Conservation (phyloP, 1,139 yeast genomes). For the Kluyveromyces sp. region DNA sequence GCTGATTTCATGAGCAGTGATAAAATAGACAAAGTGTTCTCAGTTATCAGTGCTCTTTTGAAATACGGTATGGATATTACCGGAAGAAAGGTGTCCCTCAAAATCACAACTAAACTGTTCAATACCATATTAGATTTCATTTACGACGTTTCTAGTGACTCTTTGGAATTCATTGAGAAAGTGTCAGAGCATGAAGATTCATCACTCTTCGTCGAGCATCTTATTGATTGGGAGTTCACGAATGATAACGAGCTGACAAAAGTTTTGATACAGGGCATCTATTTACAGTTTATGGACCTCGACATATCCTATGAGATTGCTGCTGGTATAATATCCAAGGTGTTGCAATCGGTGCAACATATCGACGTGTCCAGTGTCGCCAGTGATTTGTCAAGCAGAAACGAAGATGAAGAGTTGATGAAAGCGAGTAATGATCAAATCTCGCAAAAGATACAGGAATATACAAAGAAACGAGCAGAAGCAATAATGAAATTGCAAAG, state of each 20-base stretch:
- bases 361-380: constrained; percentile 39
- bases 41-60: constrained; percentile 40
- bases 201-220: constrained; percentile 16
- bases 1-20: constrained; percentile 42
- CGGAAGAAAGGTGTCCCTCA: constrained; percentile 22
- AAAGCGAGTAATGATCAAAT: constrained; percentile 38
- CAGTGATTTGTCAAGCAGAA: constrained; percentile 13
- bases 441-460: constrained; percentile 35
- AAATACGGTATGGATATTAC: constrained; percentile 22
- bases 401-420: constrained; percentile 33
- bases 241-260: constrained; percentile 40
- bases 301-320: constrained; percentile 21
- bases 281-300: constrained; percentile 49
- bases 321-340: constrained; percentile 29
- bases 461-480: constrained; percentile 36
- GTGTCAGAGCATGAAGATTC: constrained; percentile 28
- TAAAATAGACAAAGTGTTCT: constrained; percentile 33
- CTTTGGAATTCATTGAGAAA: constrained; percentile 47
- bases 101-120: constrained; percentile 40
- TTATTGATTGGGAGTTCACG: constrained; percentile 26
- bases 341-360: constrained; percentile 28
- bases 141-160: constrained; percentile 61
- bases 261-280: constrained; percentile 53
- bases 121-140: constrained; percentile 53
- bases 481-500: constrained; percentile 55